Base-by-base conservation (phyloP, 176 grass and related monocot genomes). In the Rhynchospora breviuscula region DNA sequence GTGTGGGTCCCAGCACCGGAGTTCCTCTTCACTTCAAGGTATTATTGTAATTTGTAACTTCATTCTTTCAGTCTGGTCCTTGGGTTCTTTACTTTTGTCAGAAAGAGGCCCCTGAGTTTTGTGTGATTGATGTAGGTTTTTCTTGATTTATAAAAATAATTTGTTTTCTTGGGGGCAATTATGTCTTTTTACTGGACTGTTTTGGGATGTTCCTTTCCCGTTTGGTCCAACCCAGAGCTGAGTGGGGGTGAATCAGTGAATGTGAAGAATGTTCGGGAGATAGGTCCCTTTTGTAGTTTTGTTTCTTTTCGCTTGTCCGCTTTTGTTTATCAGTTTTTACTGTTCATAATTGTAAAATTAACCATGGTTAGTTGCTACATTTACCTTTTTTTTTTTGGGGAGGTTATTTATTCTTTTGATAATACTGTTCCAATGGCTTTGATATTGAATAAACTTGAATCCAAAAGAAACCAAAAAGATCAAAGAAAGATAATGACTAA, bases 21-120 rank as follows among this genome's bases (percentile, higher is more conserved):
- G 82, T 79, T 11, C 86, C 83, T 51, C 92, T 98, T 15, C 91
- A 98, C 85, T 93, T 91, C 87, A 95, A 95, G 92, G 26, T 29
- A 29, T 29, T 29, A 29, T 29, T 29, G 26, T 29, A 29, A 29
- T 29, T 29, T 29, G 26, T 29, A 29, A 29, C 26, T 29, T 29
- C 10, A 51, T 59, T 15, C 25, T 59, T 1, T 60, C 62, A 26
- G 25, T 49, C 63, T 82, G 7, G 56, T 7, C 26, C 77, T 59
- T 10, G 6, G 0, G 77, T 59, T 57, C n/a, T 82, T 40, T 49
- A 14, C 31, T 69, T 35, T 57, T 49, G 14, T 6, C 6, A 63
- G 15, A 29, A 49, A 10, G 25, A 61, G 23, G 2, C 71, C 47
- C 21, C 31, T 21, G 3, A 21, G 70, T 51, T 75, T 57, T 6